These are phyloP conservation scores for Asclepias syriaca DNA, from an alignment of 257 asterid species.

Conservation along the genomic window DNA sequence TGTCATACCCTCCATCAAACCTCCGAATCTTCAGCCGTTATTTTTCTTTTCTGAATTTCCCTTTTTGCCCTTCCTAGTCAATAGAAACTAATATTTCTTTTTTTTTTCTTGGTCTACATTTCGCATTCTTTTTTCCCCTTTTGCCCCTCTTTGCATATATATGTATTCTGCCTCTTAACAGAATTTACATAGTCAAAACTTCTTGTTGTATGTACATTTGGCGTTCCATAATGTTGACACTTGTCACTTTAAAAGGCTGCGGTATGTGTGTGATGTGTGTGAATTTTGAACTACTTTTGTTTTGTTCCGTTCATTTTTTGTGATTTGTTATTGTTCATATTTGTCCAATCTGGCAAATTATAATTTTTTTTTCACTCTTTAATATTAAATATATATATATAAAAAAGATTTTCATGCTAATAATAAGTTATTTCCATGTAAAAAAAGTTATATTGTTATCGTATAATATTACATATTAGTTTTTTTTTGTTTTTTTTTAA, in stretches of 20 bases:
- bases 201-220: neutral
- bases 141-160: neutral
- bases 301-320: neutral
- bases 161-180: neutral
- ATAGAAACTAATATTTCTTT: neutral
- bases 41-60: conserved; percentile 21
- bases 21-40: conserved; percentile 46
- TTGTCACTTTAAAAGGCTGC: neutral
- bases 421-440: neutral
- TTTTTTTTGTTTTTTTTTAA: no score
- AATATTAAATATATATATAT: neutral
- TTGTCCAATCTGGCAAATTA: neutral
- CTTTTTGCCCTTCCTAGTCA: conserved; percentile 22
- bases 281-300: neutral
- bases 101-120: conserved; percentile 1
- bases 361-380: neutral
- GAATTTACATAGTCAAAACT: conserved; percentile 9
- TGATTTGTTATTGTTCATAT: no score
- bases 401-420: neutral
- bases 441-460: no score
- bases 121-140: neutral
- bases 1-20: conserved; percentile 18
- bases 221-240: neutral
- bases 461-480: no score
- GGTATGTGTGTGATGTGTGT: no score